Evolutionary conservation across 352 stramenopile genomes (phyloP).

Genomic region (Phytophthora parvispora): DNA sequence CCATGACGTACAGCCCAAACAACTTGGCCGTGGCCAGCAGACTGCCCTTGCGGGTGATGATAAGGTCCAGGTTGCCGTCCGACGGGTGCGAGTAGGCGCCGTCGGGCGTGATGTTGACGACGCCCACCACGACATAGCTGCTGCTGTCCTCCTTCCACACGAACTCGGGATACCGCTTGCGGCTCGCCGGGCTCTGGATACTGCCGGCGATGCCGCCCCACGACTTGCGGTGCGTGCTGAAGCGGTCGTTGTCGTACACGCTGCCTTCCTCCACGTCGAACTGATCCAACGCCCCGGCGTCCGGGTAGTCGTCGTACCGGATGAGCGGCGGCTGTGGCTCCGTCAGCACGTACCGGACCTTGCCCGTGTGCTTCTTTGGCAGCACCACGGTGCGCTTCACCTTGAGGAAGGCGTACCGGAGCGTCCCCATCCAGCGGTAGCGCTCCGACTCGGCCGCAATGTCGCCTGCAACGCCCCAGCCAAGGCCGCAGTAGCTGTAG

Average conservation of each 20-base stretch:
- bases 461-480: constrained; percentile 81
- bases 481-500: constrained; percentile 87
- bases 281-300: constrained; percentile 80
- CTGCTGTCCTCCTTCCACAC: constrained; percentile 75
- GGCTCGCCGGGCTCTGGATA: constrained; percentile 71
- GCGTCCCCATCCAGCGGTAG: constrained; percentile 84
- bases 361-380: constrained; percentile 74
- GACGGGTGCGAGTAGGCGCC: constrained; percentile 80
- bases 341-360: constrained; percentile 74
- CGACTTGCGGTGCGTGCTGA: constrained; percentile 69
- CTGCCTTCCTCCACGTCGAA: constrained; percentile 88
- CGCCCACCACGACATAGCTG: constrained; percentile 75
- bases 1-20: constrained; percentile 72
- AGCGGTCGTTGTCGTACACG: constrained; percentile 72
- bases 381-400: constrained; percentile 69
- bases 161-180: constrained; percentile 64
- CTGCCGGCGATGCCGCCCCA: constrained; percentile 66
- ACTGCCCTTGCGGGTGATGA: constrained; percentile 77
- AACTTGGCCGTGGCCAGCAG: constrained; percentile 57
- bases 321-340: constrained; percentile 71
- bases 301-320: constrained; percentile 81
- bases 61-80: constrained; percentile 83
- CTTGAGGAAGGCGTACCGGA: constrained; percentile 84
- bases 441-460: constrained; percentile 82
- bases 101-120: constrained; percentile 79